Base-by-base conservation (phyloP, 768 basidiomycete genomes). In the Leccinum subtestaceum region DNA sequence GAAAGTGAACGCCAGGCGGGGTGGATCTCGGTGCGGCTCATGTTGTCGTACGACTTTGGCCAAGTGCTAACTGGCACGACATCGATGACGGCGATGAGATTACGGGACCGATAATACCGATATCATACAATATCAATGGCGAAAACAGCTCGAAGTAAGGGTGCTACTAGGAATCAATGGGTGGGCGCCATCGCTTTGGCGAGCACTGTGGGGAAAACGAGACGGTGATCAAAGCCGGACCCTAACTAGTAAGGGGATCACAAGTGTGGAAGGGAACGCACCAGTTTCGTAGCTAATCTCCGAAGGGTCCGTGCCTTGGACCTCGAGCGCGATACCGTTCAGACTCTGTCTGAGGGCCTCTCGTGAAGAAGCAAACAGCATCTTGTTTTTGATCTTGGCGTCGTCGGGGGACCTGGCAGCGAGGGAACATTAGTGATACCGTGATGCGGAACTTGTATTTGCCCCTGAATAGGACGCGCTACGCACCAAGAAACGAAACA, bases 341-440 rank as follows among this genome's bases (percentile, higher is more conserved):
- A 98, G 81, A 32, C 82, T 70, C 55, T 81, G 84, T 67, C 84
- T 83, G 63, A 99, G 76, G 5, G 87, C 87, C 27, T 93, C 90
- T 70, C 85, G 88, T 55, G 95, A 98, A 17, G 93, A 87, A 3
- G 96, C 89, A 76, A 84, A 89, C 65, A 97, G 67, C 95, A 98
- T 98, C 87, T 95, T 98, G 70, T 84, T 80, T 77, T 90, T 94
- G 75, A 95, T 81, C 76, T 84, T 90, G 45, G 93, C 87, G 46
- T 73, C 75, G 68, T 95, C 93, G 62, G 96, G 95, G 19, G 86
- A 82, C 96, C 96, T 98, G 67, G 25, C 4, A 43, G 43, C 0
- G n/a, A 43, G 10, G 43, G 10, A 19, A 29, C 46, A 40, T 62
- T 13, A 64, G 48, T 17, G 12, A n/a, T 8, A 52, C 12, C 32